Evolutionary conservation across 371 early-diverging fungal genomes (phyloP).

Genomic region (Mortierella sp.): DNA sequence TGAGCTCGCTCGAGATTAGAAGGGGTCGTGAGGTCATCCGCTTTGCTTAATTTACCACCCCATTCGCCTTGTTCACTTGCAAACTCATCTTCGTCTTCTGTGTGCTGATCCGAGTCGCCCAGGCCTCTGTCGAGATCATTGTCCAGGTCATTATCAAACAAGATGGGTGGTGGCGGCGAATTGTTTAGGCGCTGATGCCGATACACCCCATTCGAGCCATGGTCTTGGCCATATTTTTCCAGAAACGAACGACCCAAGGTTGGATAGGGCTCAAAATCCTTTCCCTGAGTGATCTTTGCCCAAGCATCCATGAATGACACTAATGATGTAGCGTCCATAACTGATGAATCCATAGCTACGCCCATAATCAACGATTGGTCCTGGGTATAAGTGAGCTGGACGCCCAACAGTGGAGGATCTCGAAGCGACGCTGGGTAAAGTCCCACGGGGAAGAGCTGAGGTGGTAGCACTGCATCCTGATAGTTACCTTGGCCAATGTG

Average conservation of each 20-base stretch:
- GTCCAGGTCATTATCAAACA: conserved; percentile 44
- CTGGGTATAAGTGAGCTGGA: conserved; percentile 54
- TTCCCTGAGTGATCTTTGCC: conserved; percentile 52
- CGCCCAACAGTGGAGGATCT: conserved; percentile 44
- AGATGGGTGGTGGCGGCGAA: conserved; percentile 49
- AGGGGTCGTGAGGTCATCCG: neutral
- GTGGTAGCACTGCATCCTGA: conserved; percentile 45
- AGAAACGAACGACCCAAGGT: conserved; percentile 38
- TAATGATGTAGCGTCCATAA: conserved; percentile 47
- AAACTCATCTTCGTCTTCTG: conserved; percentile 23
- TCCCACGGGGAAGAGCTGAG: conserved; percentile 49
- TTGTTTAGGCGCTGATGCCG: conserved; percentile 51
- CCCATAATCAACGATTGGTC: conserved; percentile 52
- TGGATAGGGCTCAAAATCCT: conserved; percentile 49
- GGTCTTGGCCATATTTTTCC: conserved; percentile 22
- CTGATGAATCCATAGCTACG: conserved; percentile 48
- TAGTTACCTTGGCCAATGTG: conserved; percentile 43
- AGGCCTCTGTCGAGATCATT: conserved; percentile 27
- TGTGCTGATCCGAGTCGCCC: conserved; percentile 24
- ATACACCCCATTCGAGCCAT: conserved; percentile 25
- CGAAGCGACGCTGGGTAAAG: conserved; percentile 54
- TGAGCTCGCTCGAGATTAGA: conserved; percentile 17
- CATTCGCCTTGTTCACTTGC: conserved; percentile 24
- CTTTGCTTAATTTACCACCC: conserved; percentile 25
- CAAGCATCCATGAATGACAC: conserved; percentile 56